Conservation (phyloP, 129 eudicot genomes). For the Flaveria robusta region DNA sequence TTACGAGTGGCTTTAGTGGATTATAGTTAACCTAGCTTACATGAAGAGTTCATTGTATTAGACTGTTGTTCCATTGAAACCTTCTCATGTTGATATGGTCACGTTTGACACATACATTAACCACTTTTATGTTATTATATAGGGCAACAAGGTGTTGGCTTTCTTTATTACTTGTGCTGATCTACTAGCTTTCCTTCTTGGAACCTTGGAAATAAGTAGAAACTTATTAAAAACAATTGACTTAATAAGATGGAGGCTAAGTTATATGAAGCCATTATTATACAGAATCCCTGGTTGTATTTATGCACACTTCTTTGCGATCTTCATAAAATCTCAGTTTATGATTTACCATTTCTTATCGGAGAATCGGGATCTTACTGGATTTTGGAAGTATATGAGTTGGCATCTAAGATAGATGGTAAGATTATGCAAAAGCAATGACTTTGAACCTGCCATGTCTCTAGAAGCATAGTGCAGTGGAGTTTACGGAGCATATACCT, state of each 20-base stretch:
- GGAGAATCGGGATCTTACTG: constrained; percentile 8
- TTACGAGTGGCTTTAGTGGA: not conserved
- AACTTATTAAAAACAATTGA: not conserved
- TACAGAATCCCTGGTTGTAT: not conserved
- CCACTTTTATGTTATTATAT: not conserved
- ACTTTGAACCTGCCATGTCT: not conserved
- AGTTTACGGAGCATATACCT: not conserved
- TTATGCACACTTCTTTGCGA: not conserved
- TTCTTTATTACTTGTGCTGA: not conserved
- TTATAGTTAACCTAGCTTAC: not conserved
- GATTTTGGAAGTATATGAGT: constrained; percentile 5
- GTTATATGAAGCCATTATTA: not conserved
- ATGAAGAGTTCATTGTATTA: not conserved
- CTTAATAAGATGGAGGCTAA: not conserved
- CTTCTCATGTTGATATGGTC: not conserved
- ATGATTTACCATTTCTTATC: not conserved
- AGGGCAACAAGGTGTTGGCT: not conserved
- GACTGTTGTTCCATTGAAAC: not conserved
- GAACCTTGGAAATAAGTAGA: not conserved
- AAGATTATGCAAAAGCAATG: not conserved
- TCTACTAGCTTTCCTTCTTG: constrained; percentile 3
- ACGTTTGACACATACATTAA: not conserved
- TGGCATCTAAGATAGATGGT: not conserved
- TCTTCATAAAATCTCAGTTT: not conserved
- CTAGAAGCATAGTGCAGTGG: not conserved